Evolutionary conservation across 768 basidiomycete genomes (phyloP).

Genomic region (Boletus insuetus): DNA sequence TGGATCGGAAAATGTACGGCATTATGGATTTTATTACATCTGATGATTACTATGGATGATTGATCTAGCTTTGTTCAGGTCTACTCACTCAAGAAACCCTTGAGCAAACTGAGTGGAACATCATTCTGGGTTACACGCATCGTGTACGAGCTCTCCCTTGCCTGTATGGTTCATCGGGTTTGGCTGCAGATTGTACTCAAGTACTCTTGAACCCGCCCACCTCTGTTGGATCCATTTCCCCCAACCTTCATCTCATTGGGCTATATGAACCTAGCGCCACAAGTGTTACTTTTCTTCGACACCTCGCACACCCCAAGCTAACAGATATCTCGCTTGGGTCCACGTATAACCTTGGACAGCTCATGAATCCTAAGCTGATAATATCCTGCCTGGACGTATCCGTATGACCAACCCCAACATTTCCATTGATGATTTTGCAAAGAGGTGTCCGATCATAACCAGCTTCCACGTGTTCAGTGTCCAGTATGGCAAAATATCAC

Average conservation of each 20-base stretch:
- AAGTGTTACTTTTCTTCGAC: conserved; percentile 3
- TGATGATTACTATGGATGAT: no score
- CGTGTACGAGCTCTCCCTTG: conserved; percentile 8
- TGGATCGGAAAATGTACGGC: conserved; percentile 3
- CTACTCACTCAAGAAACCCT: conserved; percentile 3
- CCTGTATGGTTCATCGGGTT: not conserved
- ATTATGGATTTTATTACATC: not conserved
- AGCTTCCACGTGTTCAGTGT: no score
- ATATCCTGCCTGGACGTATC: no score
- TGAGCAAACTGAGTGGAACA: conserved; percentile 2
- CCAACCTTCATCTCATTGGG: conserved; percentile 6
- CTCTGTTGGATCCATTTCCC: conserved; percentile 1
- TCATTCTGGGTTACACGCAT: conserved; percentile 6
- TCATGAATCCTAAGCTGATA: no score
- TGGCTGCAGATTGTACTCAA: not conserved
- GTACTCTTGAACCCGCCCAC: not conserved
- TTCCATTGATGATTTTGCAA: no score
- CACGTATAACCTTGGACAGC: not conserved
- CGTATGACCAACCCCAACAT: no score
- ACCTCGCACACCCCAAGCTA: conserved; percentile 4
- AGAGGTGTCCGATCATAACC: no score
- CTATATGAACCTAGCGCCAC: not conserved
- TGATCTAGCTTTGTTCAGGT: not conserved
- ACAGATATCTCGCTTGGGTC: not conserved
- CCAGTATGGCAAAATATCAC: no score